Percentiles rank a stretch among this genome's conserved stretches.
Conservation (phyloP, 768 basidiomycete species). For the Boletus fagicola region DNA sequence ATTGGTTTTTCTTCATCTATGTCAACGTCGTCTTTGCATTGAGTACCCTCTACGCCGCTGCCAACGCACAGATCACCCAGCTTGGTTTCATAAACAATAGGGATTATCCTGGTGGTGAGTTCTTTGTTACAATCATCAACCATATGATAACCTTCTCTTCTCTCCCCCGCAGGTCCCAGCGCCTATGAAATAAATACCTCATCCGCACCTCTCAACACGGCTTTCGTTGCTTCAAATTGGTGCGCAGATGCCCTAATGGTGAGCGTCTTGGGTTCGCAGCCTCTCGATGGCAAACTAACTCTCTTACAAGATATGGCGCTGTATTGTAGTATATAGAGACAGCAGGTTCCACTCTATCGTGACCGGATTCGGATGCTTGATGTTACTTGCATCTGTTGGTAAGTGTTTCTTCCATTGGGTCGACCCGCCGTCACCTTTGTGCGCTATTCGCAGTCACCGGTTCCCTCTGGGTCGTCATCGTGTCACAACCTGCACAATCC, state of each 20-base stretch:
- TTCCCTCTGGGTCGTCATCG: slow-evolving; percentile 28
- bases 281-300: neutral
- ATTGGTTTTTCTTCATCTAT: slow-evolving; percentile 32
- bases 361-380: slow-evolving; percentile 13
- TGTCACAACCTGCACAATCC: slow-evolving; percentile 24
- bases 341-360: slow-evolving; percentile 22
- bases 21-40: slow-evolving; percentile 29
- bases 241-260: slow-evolving; percentile 33
- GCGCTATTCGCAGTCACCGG: slow-evolving; percentile 23
- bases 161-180: slow-evolving; percentile 20
- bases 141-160: no score
- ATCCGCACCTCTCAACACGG: slow-evolving; percentile 27
- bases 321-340: slow-evolving; percentile 32
- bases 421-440: neutral
- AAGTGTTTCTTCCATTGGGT: neutral
- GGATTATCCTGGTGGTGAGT: slow-evolving; percentile 32
- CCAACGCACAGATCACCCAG: slow-evolving; percentile 28
- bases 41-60: slow-evolving; percentile 28
- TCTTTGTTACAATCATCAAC: neutral
- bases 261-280: neutral
- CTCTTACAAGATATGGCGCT: slow-evolving; percentile 30
- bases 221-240: slow-evolving; percentile 34
- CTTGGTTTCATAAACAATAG: slow-evolving; percentile 32
- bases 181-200: slow-evolving; percentile 25
- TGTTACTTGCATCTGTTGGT: slow-evolving; percentile 29